Percentiles rank a stretch among this genome's conserved stretches.
Evolutionary conservation across 495 filamentous ascomycete genomes (phyloP).

Genomic region (Glarea lozoyensis): DNA sequence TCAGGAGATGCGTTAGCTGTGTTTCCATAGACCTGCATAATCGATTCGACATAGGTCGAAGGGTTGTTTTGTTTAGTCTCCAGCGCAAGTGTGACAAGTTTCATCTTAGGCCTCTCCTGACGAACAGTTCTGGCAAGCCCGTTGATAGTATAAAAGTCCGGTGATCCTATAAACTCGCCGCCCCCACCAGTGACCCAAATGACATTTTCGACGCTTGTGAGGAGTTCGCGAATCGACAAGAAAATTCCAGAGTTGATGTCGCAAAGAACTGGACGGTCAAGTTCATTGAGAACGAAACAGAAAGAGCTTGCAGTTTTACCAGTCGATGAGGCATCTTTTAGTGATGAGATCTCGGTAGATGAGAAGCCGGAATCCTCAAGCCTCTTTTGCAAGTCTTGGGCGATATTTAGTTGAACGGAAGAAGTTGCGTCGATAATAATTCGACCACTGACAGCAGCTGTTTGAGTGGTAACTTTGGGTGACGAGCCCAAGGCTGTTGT

Average conservation of each 20-base stretch:
- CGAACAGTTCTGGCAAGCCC: background rate
- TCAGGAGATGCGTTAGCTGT: background rate
- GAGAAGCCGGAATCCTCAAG: background rate
- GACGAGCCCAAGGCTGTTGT: background rate
- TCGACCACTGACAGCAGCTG: background rate
- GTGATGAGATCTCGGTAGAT: background rate
- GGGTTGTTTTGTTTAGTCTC: background rate
- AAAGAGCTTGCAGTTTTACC: too few relatives aligned
- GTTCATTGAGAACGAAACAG: slow-evolving; percentile 7
- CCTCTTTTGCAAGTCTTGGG: background rate
- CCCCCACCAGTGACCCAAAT: slow-evolving; percentile 19
- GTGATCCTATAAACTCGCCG: background rate
- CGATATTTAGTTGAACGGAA: background rate
- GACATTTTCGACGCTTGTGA: slow-evolving; percentile 26
- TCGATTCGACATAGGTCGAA: background rate
- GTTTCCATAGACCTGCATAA: background rate
- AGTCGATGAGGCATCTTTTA: background rate
- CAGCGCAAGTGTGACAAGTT: background rate
- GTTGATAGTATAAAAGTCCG: background rate
- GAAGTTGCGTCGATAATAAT: background rate
- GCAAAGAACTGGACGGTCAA: slow-evolving; percentile 3
- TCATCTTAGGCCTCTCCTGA: background rate
- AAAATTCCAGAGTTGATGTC: slow-evolving; percentile 10
- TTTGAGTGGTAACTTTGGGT: background rate
- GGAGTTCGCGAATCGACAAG: slow-evolving; percentile 26